phyloP scores from a whole-genome alignment of 2,329 filamentous ascomycete species.

The Sporothrix pseudoabietina region DNA sequence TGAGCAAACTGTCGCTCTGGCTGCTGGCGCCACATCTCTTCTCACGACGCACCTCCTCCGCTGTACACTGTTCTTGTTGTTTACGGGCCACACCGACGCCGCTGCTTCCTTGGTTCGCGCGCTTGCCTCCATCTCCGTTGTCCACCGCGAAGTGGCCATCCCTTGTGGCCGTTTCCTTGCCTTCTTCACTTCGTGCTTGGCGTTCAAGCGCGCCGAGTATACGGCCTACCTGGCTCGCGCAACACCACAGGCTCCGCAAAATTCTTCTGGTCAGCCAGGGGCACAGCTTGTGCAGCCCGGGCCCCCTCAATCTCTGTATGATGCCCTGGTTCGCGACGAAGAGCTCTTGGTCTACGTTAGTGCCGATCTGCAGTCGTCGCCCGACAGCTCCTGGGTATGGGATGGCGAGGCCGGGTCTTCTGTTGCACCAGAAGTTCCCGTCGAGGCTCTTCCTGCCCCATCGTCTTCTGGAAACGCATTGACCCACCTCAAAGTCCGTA shows the following conservation, averaged over 20 bases:
- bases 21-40: constrained; percentile 66
- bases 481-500: constrained; percentile 52
- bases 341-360: constrained; percentile 86
- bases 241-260: constrained; percentile 35
- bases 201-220: constrained; percentile 52
- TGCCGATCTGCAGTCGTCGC: constrained; percentile 80
- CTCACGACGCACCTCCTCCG: constrained; percentile 86
- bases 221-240: constrained; percentile 43
- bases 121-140: constrained; percentile 65
- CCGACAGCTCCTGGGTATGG: constrained; percentile 84
- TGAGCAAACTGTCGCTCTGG: constrained; percentile 41
- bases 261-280: constrained; percentile 14
- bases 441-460: neutral
- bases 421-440: neutral
- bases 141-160: constrained; percentile 58
- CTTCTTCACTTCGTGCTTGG: constrained; percentile 74
- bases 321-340: constrained; percentile 65
- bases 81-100: constrained; percentile 70
- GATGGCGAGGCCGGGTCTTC: constrained; percentile 48
- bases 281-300: constrained; percentile 37
- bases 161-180: constrained; percentile 79
- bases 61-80: constrained; percentile 76
- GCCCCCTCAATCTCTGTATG: constrained; percentile 38
- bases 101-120: constrained; percentile 74
- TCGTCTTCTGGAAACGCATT: constrained; percentile 42